These are phyloP conservation scores for Colletotrichum musae DNA, from an alignment of 2,329 filamentous ascomycete genomes.

Conservation along the genomic window DNA sequence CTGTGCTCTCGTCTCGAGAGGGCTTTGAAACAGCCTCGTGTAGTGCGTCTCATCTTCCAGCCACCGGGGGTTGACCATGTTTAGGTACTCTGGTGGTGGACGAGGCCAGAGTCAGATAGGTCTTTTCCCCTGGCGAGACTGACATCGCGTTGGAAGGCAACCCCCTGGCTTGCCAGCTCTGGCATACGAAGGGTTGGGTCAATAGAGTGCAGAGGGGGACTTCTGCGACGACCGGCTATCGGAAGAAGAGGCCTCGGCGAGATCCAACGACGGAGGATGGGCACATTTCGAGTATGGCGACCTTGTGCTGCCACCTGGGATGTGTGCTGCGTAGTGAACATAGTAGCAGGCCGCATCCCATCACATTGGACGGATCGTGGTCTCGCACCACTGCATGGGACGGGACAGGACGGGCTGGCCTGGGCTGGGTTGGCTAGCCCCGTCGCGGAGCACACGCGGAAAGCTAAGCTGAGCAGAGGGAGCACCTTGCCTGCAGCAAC, in stretches of 20 bases:
- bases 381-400: conserved; percentile 35
- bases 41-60: conserved; percentile 7
- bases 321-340: conserved; percentile 3
- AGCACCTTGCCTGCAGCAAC: not conserved
- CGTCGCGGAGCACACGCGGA: conserved; percentile 31
- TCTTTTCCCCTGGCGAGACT: too few species aligned
- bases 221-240: not conserved
- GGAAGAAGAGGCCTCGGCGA: conserved; percentile 16
- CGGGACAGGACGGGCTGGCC: not conserved
- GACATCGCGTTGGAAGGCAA: too few species aligned
- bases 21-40: conserved; percentile 24
- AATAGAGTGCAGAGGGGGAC: too few species aligned
- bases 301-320: not conserved
- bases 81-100: not conserved
- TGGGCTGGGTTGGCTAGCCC: not conserved
- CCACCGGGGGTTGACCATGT: conserved; percentile 14
- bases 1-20: conserved; percentile 1
- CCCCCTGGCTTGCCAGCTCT: too few species aligned
- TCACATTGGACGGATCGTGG: conserved; percentile 21
- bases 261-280: conserved; percentile 28
- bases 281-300: conserved; percentile 34
- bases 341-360: not conserved
- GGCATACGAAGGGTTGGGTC: too few species aligned
- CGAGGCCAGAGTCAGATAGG: not conserved
- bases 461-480: conserved; percentile 19